Conservation (phyloP, 2,329 filamentous ascomycete species). For the Thielaviopsis populi region DNA sequence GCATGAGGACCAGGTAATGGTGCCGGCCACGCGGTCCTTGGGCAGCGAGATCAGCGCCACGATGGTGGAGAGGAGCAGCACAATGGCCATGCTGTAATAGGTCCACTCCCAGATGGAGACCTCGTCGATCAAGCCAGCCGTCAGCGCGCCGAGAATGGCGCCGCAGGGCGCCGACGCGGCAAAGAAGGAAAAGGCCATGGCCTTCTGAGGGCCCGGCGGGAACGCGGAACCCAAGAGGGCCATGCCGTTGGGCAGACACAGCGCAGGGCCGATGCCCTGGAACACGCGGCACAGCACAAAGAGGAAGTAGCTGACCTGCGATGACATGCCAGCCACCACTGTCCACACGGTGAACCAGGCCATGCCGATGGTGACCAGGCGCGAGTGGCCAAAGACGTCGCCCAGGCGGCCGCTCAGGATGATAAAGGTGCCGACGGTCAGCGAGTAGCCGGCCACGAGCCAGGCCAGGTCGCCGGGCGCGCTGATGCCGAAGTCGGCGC, state of each 20-base stretch:
- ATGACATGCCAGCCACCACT: slow-evolving; percentile 31
- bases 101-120: slow-evolving; percentile 35
- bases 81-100: slow-evolving; percentile 28
- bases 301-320: slow-evolving; percentile 32
- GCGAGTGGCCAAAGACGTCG: slow-evolving; percentile 42
- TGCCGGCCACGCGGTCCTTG: neutral
- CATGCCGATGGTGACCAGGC: slow-evolving; percentile 38
- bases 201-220: slow-evolving; percentile 40
- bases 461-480: slow-evolving; percentile 35
- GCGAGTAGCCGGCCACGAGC: slow-evolving; percentile 41
- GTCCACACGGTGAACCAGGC: slow-evolving; percentile 41
- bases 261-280: slow-evolving; percentile 46
- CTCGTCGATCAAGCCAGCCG: slow-evolving; percentile 28
- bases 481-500: slow-evolving; percentile 27
- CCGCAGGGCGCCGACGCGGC: slow-evolving; percentile 33
- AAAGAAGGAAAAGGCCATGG: slow-evolving; percentile 42
- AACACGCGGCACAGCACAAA: slow-evolving; percentile 30
- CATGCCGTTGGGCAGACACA: slow-evolving; percentile 48
- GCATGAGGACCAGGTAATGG: neutral
- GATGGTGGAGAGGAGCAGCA: slow-evolving; percentile 23
- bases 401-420: slow-evolving; percentile 42
- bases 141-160: slow-evolving; percentile 28
- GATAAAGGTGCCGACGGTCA: slow-evolving; percentile 43
- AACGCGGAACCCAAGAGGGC: slow-evolving; percentile 46
- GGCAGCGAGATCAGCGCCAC: slow-evolving; percentile 26